Conservation (phyloP, 2,329 filamentous ascomycete species). For the Helminthosporium solani region DNA sequence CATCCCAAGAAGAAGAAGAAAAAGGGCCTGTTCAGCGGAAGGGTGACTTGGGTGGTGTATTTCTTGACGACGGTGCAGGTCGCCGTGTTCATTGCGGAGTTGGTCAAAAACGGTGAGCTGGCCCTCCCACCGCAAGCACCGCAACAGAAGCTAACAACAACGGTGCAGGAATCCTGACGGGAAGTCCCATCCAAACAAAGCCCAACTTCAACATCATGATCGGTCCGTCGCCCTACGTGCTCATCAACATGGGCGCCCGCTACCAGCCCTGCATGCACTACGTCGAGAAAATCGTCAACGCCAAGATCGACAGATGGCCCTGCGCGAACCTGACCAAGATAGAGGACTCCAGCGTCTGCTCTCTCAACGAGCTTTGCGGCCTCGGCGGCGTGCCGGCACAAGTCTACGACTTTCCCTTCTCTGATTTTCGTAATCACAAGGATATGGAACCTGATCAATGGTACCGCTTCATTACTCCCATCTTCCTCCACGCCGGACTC, state of each 20-base stretch:
- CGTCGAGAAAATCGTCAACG: slow-evolving; percentile 63
- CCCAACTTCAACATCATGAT: slow-evolving; percentile 97
- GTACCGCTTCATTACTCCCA: slow-evolving; percentile 93
- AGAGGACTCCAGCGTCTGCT: slow-evolving; percentile 59
- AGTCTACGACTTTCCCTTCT: slow-evolving; percentile 26
- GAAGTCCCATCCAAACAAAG: slow-evolving; percentile 73
- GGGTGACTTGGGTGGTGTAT: slow-evolving; percentile 79
- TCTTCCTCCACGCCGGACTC: slow-evolving; percentile 91
- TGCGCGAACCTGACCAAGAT: slow-evolving; percentile 75
- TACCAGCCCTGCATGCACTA: slow-evolving; percentile 96
- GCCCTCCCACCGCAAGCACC: no score
- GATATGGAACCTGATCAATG: slow-evolving; percentile 81
- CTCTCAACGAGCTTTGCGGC: slow-evolving; percentile 78
- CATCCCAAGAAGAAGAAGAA: slow-evolving; percentile 41
- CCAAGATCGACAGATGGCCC: slow-evolving; percentile 60
- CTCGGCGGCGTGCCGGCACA: slow-evolving; percentile 76
- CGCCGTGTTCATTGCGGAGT: slow-evolving; percentile 82
- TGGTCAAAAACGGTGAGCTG: slow-evolving; percentile 81
- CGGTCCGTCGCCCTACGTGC: slow-evolving; percentile 82
- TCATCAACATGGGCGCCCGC: slow-evolving; percentile 96
- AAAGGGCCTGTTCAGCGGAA: slow-evolving; percentile 58
- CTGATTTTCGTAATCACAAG: slow-evolving; percentile 53
- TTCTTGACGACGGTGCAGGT: slow-evolving; percentile 74
- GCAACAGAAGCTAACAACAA: no score
- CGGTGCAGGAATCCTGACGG: slow-evolving; percentile 62